Base-by-base conservation (phyloP, 1,284 basidiomycete genomes). In the Fomitiporia mediterranea region DNA sequence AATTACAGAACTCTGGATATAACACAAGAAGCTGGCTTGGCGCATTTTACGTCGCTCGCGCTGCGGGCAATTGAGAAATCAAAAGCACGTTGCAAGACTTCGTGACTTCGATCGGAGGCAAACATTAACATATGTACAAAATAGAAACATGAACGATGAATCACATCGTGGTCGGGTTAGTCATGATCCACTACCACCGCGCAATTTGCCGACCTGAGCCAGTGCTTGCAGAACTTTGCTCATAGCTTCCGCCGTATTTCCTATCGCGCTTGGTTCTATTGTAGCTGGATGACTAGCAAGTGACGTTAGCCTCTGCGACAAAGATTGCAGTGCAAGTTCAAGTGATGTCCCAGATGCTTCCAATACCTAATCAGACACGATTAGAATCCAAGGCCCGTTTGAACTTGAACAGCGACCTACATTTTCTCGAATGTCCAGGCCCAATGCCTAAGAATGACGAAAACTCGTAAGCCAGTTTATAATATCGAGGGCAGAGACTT, bases 231-330 rank as follows among this genome's bases (percentile, higher is more conserved):
- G 75, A 11, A 86, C 81, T 65, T 83, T 86, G 44, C 72, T 68
- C 44, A 91, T 86, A 1, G 85, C 80, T 59, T 89, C 85, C n/a
- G 87, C 86, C 3, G 80, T 82, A 46, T 74, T 70, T 25, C 75
- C 78, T 51, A 91, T 78, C 15, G 76, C 70, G 17, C 63, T 55
- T 21, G 76, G 73, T 62, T 89, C 83, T 49, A 79, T 42, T 27
- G 69, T 58, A 46, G 61, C 61, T 4, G 72, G 62, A 42, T 67
- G 70, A 28, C 68, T 67, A 4, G 81, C 73, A 19, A 81, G 68
- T 23, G 68, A 62, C 23, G 70, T 68, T 46, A 90, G 66, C 64
- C 77, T 77, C 34, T 75, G 66, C 1, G 85, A 81, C 35, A 91
- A 69, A 15, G 66, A 65, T 35, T 73, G 70, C 35, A 90, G 70